Conservation (phyloP, 2,329 filamentous ascomycete species). For the Scedosporium dehoogii region DNA sequence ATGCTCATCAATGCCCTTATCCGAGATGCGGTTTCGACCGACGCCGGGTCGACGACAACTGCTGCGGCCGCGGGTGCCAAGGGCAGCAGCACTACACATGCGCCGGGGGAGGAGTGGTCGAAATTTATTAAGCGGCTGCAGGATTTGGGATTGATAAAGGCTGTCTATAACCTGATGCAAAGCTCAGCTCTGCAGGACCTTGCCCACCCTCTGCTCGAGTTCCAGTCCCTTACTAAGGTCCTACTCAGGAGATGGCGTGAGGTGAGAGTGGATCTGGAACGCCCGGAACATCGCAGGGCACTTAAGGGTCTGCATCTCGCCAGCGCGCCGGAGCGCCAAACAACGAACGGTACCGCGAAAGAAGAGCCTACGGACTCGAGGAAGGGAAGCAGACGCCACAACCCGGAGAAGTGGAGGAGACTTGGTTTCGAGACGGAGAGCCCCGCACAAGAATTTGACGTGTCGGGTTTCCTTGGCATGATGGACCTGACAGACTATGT, state of each 20-base stretch:
- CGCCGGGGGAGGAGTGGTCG: constrained; percentile 67
- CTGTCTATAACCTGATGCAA: constrained; percentile 89
- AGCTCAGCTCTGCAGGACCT: constrained; percentile 85
- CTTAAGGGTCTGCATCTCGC: constrained; percentile 79
- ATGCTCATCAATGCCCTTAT: constrained; percentile 94
- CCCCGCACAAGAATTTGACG: constrained; percentile 75
- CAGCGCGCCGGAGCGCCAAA: constrained; percentile 55
- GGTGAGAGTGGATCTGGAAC: constrained; percentile 73
- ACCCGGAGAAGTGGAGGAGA: constrained; percentile 85
- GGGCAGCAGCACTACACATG: constrained; percentile 18
- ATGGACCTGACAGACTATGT: constrained; percentile 97
- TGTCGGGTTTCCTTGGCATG: constrained; percentile 83
- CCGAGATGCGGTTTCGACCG: constrained; percentile 75
- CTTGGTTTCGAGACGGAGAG: constrained; percentile 87
- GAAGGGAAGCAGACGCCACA: constrained; percentile 62
- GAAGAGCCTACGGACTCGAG: constrained; percentile 29
- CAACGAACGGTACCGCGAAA: constrained; percentile 26
- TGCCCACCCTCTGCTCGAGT: constrained; percentile 82
- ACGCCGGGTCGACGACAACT: constrained; percentile 36
- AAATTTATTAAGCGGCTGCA: constrained; percentile 91
- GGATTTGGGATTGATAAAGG: constrained; percentile 84
- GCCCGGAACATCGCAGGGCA: constrained; percentile 77
- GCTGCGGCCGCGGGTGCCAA: constrained; percentile 12
- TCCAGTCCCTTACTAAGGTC: constrained; percentile 84
- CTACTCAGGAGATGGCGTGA: constrained; percentile 82